Percentiles rank a stretch among this genome's conserved stretches.
These are phyloP conservation scores for Rhododendron simsii DNA, from an alignment of 148 eudicot genomes.

Conservation along the genomic window DNA sequence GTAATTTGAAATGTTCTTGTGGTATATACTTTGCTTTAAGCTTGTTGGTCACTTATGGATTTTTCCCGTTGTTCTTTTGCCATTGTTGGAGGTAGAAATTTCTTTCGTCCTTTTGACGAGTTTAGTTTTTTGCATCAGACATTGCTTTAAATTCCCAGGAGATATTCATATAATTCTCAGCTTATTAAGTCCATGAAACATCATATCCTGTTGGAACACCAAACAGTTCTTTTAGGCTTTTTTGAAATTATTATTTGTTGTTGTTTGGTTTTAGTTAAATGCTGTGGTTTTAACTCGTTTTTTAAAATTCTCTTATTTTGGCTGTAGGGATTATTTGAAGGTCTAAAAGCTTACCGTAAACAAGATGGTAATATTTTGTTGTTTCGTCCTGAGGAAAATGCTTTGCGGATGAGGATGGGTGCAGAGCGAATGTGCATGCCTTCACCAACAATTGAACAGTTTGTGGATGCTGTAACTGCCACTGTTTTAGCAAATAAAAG, in stretches of 20 bases:
- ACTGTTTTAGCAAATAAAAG: constrained; percentile 86
- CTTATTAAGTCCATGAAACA: not conserved
- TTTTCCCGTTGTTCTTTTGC: not conserved
- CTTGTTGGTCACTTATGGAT: not conserved
- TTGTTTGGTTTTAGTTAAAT: not conserved
- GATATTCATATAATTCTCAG: not conserved
- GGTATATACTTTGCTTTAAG: not conserved
- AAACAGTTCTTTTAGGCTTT: not conserved
- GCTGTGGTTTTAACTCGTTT: not conserved
- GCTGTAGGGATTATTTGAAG: constrained; percentile 88
- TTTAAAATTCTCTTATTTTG: not conserved
- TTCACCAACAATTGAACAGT: constrained; percentile 69
- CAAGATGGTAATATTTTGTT: constrained; percentile 73
- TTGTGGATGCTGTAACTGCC: constrained; percentile 77
- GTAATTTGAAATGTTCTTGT: not conserved
- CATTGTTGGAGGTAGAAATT: not conserved
- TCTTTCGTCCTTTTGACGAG: not conserved
- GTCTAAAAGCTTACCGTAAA: constrained; percentile 82
- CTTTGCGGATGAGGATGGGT: constrained; percentile 64
- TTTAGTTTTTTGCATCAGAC: not conserved
- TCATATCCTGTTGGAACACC: not conserved
- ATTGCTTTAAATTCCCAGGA: not conserved
- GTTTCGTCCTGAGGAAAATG: constrained; percentile 94
- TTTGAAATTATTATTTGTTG: not conserved
- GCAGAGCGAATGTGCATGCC: constrained; percentile 99